A percentile compares a stretch with the other conserved stretches of the same genome.
Conservation (phyloP, 73 alveolate species). For the Tetrahymena thermophila region DNA sequence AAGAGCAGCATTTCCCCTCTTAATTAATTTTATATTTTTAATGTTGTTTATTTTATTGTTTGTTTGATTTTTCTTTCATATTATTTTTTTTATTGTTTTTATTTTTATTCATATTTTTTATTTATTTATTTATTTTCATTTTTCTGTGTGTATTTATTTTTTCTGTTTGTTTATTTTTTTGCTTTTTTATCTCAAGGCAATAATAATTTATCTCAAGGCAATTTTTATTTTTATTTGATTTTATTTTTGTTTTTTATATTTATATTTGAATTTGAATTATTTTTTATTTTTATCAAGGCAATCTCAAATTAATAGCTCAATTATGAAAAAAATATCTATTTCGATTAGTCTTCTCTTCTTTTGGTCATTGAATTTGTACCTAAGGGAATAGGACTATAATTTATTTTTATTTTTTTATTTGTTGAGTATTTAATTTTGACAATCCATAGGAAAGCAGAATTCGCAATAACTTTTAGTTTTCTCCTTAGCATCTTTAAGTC, state of each 20-base stretch:
- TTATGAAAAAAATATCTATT: background rate
- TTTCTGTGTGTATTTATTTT: background rate
- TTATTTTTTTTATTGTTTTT: background rate
- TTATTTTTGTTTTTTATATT: background rate
- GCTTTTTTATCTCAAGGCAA: background rate
- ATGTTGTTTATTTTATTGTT: background rate
- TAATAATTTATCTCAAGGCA: background rate
- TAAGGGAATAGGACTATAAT: constrained; percentile 1
- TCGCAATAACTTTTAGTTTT: background rate
- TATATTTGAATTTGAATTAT: background rate
- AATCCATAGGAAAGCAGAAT: background rate
- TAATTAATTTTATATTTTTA: background rate
- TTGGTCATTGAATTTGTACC: background rate
- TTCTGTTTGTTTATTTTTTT: background rate
- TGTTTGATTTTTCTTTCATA: background rate
- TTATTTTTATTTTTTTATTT: background rate
- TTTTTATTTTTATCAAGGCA: background rate
- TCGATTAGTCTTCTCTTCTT: background rate
- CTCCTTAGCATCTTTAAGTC: background rate
- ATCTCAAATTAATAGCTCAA: background rate
- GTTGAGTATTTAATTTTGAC: background rate
- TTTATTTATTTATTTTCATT: background rate
- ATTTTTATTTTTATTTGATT: background rate
- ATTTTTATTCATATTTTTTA: background rate
- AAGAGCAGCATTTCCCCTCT: background rate